phyloP scores from a whole-genome alignment of 345 rosid genomes.

The Eucalyptus cladocalyx region DNA sequence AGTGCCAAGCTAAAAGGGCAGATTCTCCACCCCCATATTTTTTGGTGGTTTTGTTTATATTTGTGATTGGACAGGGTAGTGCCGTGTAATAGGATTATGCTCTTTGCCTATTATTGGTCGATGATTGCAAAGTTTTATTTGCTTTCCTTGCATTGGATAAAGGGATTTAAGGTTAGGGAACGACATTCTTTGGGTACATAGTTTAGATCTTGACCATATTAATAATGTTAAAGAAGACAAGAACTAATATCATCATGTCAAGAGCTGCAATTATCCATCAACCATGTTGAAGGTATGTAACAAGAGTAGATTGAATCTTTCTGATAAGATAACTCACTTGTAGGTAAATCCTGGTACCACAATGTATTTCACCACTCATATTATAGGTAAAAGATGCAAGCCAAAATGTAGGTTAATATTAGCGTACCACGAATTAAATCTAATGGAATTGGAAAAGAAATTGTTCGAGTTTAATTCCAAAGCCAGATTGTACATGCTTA shows the following conservation, averaged over 20 bases:
- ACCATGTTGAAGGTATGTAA: background rate
- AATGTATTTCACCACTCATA: background rate
- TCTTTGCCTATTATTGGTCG: background rate
- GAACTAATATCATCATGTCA: background rate
- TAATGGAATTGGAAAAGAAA: background rate
- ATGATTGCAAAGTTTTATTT: background rate
- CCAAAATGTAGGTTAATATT: background rate
- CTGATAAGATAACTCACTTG: background rate
- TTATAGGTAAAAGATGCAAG: background rate
- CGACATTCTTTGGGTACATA: background rate
- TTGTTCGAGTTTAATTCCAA: background rate
- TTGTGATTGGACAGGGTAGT: background rate
- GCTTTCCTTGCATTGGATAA: background rate
- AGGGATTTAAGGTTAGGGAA: background rate
- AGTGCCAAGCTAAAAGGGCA: background rate
- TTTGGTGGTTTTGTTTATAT: background rate
- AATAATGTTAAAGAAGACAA: background rate
- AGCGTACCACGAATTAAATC: background rate
- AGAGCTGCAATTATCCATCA: background rate
- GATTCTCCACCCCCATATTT: background rate
- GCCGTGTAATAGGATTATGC: background rate
- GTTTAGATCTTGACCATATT: background rate
- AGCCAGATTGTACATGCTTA: background rate
- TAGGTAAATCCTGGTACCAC: background rate
- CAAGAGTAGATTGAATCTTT: background rate